Base-by-base conservation (phyloP, 2,329 filamentous ascomycete species). In the Niveomyces coronatus region DNA sequence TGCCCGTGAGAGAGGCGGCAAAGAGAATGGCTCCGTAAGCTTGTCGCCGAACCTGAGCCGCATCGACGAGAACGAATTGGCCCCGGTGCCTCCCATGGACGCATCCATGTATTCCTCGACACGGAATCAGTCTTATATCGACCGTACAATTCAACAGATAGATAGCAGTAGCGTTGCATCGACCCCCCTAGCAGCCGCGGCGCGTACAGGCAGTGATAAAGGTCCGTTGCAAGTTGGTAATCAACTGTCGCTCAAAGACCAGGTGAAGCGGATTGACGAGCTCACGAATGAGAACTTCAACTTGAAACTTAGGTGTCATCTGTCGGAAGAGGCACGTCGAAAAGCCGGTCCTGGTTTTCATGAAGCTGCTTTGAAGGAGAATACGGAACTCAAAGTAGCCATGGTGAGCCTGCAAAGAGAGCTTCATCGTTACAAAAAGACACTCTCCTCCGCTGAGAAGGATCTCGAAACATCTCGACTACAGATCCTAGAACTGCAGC, bases 221-320 rank as follows among this genome's bases (percentile, higher is more conserved):
- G 81, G 78, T 1, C 74, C 85, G 4, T 61, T 94, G 26, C 81
- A 88, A 44, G 82, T 91, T 49, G 87, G 87, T 15, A 94, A 95
- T 50, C 82, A 93, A 54, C 71, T 95, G 49, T 94, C 91, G 1
- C 62, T 98, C 41, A 80, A 87, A 44, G 91, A 98, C 55, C 91
- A 98, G 59, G 91, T 96, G 61, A 87, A 86, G 49, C 83, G 91
- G 48, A 89, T 98, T 49, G 85, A 95, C 63, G 85, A 85, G 54
- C 89, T 98, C 50, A 87, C 95, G 55, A 98, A 98, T 65, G 91
- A 96, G 55, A 98, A 98, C 55, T 98, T 96, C 55, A 86, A 86
- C 17, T 70, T 98, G 38, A 96, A 96, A 61, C 73, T 96, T 49
- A 95, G 94, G 60, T 94, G 96, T 37, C 87, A 96, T 59, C 98